Conservation (phyloP, 192 early-diverging fungal species). For the Coemansia sp. region DNA sequence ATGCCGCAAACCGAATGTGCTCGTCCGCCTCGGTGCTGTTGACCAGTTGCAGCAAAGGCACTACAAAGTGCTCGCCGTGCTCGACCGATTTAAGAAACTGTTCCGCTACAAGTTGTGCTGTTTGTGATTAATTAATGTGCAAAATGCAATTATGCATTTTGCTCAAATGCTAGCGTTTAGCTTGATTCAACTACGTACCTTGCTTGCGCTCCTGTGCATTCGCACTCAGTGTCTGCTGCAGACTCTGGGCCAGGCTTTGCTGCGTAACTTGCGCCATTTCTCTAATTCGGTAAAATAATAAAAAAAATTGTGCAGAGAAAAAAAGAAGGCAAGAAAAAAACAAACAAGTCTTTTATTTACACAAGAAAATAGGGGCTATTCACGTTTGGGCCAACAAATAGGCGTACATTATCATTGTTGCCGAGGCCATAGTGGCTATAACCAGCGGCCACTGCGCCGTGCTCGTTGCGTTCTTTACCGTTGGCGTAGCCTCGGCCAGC, state of each 20-base stretch:
- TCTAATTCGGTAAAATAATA: neutral
- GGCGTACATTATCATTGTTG: conserved; percentile 43
- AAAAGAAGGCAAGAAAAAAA: conserved; percentile 3
- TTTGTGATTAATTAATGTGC: neutral
- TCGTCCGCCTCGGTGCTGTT: conserved; percentile 57
- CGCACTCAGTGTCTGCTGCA: conserved; percentile 50
- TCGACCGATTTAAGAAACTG: conserved; percentile 56
- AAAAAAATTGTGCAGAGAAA: neutral
- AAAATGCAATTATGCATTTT: neutral
- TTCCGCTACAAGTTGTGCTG: conserved; percentile 53
- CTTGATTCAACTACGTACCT: conserved; percentile 14
- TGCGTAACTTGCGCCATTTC: conserved; percentile 11
- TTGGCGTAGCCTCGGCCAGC: neutral
- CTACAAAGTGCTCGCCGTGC: conserved; percentile 61
- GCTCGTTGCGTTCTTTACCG: neutral
- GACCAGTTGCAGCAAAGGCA: conserved; percentile 75
- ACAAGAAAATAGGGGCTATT: conserved; percentile 6
- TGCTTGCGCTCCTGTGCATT: conserved; percentile 50
- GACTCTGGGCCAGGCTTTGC: conserved; percentile 37
- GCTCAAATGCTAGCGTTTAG: neutral
- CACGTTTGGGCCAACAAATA: conserved; percentile 37
- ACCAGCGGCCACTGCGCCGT: conserved; percentile 39
- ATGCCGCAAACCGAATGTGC: conserved; percentile 71
- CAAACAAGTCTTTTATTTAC: conserved; percentile 3
- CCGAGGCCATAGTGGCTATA: conserved; percentile 40